Evolutionary conservation across 23 red algal species (phyloP).

Genomic region (Chondrus crispus): DNA sequence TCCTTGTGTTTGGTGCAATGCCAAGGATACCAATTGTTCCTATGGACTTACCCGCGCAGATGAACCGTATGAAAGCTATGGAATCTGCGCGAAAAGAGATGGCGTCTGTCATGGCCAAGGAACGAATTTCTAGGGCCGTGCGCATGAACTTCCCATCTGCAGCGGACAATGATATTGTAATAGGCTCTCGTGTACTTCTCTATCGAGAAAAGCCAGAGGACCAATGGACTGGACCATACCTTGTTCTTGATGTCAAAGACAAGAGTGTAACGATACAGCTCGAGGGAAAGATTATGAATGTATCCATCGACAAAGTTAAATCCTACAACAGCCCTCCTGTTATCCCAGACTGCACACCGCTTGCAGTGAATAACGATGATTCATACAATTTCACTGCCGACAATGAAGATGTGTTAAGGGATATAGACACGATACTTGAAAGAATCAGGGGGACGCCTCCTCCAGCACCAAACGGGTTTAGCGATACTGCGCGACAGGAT

Average conservation of each 20-base stretch:
- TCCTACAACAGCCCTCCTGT: no score
- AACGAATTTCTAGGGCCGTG: neutral
- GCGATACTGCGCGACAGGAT: no score
- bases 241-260: neutral
- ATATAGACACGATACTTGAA: no score
- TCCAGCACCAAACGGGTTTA: no score
- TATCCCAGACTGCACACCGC: no score
- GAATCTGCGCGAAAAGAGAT: neutral
- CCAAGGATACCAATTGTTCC: neutral
- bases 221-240: neutral
- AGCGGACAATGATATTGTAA: neutral
- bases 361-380: no score
- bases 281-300: neutral
- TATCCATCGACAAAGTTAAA: constrained; percentile 5
- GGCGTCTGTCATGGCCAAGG: neutral
- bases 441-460: no score
- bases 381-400: no score
- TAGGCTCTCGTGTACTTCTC: neutral
- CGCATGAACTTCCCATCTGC: neutral
- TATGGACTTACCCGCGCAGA: neutral
- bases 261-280: neutral
- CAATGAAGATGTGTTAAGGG: no score
- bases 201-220: neutral
- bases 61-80: neutral
- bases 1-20: neutral